Evolutionary conservation across 345 rosid genomes (phyloP).

Genomic region (Cochlearia excelsa): DNA sequence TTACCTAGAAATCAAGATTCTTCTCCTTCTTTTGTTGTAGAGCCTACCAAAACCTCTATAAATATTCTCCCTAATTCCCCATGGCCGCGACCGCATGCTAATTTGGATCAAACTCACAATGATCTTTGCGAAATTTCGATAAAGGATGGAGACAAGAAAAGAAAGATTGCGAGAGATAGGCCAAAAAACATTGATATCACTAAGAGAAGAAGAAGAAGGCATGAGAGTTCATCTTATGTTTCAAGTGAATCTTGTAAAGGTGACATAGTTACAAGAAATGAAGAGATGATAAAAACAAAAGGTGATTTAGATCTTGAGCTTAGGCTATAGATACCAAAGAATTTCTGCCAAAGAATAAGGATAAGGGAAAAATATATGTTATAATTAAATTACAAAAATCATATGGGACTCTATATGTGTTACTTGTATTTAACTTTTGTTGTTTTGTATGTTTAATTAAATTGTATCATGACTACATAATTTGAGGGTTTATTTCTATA

Average conservation of each 20-base stretch:
- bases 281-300: slow-evolving; percentile 29
- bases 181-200: slow-evolving; percentile 1
- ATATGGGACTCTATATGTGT: slow-evolving; percentile 15
- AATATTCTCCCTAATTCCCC: background rate
- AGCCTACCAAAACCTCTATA: slow-evolving; percentile 26
- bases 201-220: slow-evolving; percentile 50
- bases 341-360: slow-evolving; percentile 32
- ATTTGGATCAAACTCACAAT: background rate
- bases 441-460: slow-evolving; percentile 18
- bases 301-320: slow-evolving; percentile 87
- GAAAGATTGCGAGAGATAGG: slow-evolving; percentile 23
- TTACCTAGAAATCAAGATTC: slow-evolving; percentile 33
- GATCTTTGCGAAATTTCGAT: slow-evolving; percentile 33
- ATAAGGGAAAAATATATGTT: slow-evolving; percentile 3
- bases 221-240: slow-evolving; percentile 36
- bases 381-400: slow-evolving; percentile 8
- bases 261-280: slow-evolving; percentile 34
- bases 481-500: background rate
- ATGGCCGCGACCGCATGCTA: too few relatives aligned
- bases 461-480: background rate
- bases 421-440: slow-evolving; percentile 20
- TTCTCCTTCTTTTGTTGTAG: slow-evolving; percentile 35
- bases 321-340: slow-evolving; percentile 68
- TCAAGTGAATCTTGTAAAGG: slow-evolving; percentile 42
- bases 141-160: slow-evolving; percentile 41